These are phyloP conservation scores for Hibiscus syriacus DNA, from an alignment of 345 rosid genomes.

Conservation along the genomic window DNA sequence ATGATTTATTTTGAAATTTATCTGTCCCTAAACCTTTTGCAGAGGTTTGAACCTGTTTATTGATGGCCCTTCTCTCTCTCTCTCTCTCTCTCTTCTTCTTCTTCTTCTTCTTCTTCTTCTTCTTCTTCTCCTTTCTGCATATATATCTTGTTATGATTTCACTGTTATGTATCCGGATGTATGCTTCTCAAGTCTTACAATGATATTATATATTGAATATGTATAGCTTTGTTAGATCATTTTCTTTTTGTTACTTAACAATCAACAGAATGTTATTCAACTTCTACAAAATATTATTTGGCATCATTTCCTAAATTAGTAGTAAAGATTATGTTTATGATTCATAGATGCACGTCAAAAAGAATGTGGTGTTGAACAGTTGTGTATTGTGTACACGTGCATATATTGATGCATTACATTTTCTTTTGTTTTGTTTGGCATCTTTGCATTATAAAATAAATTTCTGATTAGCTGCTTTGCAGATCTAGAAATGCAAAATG, in stretches of 20 bases:
- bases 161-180: not conserved
- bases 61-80: not conserved
- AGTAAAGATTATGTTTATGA: not conserved
- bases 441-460: constrained; percentile 2
- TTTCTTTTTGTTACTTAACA: not conserved
- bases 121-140: not conserved
- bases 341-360: not conserved
- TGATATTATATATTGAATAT: not conserved
- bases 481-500: constrained; percentile 77
- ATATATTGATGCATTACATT: not conserved
- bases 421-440: not conserved
- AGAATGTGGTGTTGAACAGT: not conserved
- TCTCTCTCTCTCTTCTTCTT: not conserved
- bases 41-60: not conserved
- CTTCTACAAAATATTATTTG: not conserved
- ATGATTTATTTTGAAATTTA: not conserved
- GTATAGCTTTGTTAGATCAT: not conserved
- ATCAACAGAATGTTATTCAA: not conserved
- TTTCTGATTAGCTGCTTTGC: constrained; percentile 21
- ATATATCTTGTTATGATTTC: not conserved
- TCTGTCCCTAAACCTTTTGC: not conserved
- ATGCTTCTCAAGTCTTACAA: not conserved
- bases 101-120: not conserved
- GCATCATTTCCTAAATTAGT: not conserved
- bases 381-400: not conserved